These are phyloP conservation scores for Ophiostoma pallidulum DNA, from an alignment of 2,329 filamentous ascomycete species.

Conservation along the genomic window DNA sequence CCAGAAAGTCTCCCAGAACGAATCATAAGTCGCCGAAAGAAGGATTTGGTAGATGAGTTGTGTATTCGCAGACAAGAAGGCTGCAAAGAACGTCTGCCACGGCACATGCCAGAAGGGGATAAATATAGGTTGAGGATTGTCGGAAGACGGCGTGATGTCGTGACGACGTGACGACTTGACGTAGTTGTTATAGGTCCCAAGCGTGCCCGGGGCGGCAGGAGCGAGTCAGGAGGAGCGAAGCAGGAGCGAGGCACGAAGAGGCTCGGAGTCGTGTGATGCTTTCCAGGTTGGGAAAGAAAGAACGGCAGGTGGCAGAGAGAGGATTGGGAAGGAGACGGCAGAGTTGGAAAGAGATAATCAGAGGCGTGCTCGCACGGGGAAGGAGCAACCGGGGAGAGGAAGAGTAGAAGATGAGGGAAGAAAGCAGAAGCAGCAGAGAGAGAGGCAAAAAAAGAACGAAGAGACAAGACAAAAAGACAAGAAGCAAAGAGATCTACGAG, in stretches of 20 bases:
- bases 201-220: not conserved
- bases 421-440: not conserved
- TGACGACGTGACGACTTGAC: too few species aligned
- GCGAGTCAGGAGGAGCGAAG: not conserved
- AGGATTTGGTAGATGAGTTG: too few species aligned
- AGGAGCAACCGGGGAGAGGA: not conserved
- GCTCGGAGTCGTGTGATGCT: slow-evolving; percentile 6
- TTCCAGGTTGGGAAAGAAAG: slow-evolving; percentile 7
- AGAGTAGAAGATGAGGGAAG: not conserved
- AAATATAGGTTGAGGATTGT: slow-evolving; percentile 1
- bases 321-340: not conserved
- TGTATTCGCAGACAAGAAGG: not conserved
- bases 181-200: too few species aligned
- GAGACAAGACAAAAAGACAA: not conserved
- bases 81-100: not conserved
- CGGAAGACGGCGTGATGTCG: too few species aligned
- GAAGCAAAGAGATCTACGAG: not conserved
- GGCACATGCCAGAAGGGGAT: slow-evolving; percentile 10
- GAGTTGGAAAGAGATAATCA: too few species aligned
- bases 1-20: too few species aligned
- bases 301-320: not conserved
- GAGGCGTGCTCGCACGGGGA: too few species aligned
- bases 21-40: too few species aligned
- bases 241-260: too few species aligned
- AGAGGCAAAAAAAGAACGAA: not conserved